phyloP scores from a whole-genome alignment of 345 rosid genomes.

The Dimocarpus longan region DNA sequence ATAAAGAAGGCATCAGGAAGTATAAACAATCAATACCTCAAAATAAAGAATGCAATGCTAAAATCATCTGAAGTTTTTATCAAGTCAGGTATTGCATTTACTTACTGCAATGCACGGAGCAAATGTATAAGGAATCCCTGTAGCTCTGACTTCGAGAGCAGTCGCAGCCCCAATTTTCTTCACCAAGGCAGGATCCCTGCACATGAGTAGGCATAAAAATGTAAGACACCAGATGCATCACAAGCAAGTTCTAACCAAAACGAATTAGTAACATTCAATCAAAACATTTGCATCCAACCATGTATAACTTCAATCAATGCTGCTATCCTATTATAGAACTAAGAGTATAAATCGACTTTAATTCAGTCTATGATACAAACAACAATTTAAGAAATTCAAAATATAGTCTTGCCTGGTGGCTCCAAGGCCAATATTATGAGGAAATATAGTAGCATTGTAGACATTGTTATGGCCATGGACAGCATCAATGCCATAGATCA shows the following conservation, averaged over 20 bases:
- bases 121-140: conserved; percentile 88
- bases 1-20: conserved; percentile 25
- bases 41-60: conserved; percentile 3
- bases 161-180: conserved; percentile 95
- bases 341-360: neutral
- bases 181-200: conserved; percentile 83
- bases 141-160: conserved; percentile 96
- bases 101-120: conserved; percentile 98
- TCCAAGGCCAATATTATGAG: conserved; percentile 91
- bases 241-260: neutral
- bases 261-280: neutral
- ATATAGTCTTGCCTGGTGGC: conserved; percentile 70
- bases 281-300: neutral
- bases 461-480: conserved; percentile 96
- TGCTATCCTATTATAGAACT: neutral
- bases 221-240: neutral
- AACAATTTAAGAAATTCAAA: neutral
- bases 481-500: conserved; percentile 94
- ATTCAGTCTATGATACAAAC: neutral
- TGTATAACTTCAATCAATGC: neutral
- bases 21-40: conserved; percentile 6
- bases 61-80: neutral
- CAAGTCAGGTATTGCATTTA: neutral
- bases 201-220: conserved; percentile 7
- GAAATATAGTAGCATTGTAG: conserved; percentile 84